Evolutionary conservation across 2,329 filamentous ascomycete species (phyloP).

Genomic region (Calonectria leucothoes): DNA sequence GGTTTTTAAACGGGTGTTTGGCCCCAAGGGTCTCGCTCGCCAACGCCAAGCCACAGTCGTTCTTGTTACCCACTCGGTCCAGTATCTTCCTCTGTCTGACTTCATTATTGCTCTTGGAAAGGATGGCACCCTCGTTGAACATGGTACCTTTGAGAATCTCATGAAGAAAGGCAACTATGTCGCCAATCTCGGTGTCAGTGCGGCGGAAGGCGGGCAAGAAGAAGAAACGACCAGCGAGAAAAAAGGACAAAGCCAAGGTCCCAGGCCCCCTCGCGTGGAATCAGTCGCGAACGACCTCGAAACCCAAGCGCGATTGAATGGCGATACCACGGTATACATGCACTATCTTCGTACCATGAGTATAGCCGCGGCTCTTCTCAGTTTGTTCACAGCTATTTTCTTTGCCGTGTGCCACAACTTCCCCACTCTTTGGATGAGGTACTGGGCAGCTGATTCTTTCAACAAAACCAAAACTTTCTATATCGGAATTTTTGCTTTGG

Average conservation of each 20-base stretch:
- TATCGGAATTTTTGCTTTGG: slow-evolving; percentile 22
- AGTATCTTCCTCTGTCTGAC: slow-evolving; percentile 21
- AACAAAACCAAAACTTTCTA: slow-evolving; percentile 5
- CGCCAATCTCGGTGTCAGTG: neutral
- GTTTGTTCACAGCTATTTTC: slow-evolving; percentile 33
- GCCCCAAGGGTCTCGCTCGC: slow-evolving; percentile 21
- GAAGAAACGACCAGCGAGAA: neutral
- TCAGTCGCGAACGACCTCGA: neutral
- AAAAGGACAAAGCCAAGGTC: neutral
- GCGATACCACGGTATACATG: slow-evolving; percentile 47
- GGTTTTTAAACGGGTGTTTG: slow-evolving; percentile 33
- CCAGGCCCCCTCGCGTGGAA: neutral
- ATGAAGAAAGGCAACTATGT: neutral
- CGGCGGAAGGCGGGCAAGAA: neutral
- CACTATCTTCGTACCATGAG: slow-evolving; percentile 49
- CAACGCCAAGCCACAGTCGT: neutral
- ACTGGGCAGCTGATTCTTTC: slow-evolving; percentile 24
- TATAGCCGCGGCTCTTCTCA: slow-evolving; percentile 12
- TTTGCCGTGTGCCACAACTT: slow-evolving; percentile 43
- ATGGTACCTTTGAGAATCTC: neutral
- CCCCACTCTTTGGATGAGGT: slow-evolving; percentile 48
- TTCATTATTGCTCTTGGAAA: slow-evolving; percentile 15
- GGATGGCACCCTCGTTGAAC: neutral
- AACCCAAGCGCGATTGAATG: slow-evolving; percentile 40
- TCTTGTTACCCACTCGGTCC: slow-evolving; percentile 9